Evolutionary conservation across 176 grass and related monocot genomes (phyloP).

Genomic region (Miscanthus lutarioriparius): DNA sequence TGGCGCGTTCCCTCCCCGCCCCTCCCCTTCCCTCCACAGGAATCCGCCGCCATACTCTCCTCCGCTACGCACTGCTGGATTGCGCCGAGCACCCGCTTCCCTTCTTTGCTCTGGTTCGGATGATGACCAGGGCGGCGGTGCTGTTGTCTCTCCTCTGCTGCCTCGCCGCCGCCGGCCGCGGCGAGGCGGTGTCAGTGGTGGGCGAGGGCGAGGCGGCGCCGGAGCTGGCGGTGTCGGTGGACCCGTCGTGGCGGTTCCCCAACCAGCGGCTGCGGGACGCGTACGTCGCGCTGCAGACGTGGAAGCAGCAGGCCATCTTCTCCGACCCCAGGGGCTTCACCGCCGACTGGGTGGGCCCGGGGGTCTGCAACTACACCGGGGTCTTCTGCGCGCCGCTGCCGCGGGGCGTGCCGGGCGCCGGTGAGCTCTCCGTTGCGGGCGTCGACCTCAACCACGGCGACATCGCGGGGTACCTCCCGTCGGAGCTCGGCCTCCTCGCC

Average conservation of each 20-base stretch:
- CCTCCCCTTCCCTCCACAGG: not conserved
- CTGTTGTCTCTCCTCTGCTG: not conserved
- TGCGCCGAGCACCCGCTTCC: not conserved
- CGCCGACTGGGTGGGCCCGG: constrained; percentile 57
- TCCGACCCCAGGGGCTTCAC: constrained; percentile 68
- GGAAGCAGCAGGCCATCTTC: constrained; percentile 78
- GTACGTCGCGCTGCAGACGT: constrained; percentile 67
- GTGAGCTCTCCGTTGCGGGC: constrained; percentile 60
- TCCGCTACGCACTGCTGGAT: constrained; percentile 9
- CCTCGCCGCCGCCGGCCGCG: constrained; percentile 46
- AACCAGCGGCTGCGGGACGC: constrained; percentile 54
- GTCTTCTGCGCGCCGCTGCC: constrained; percentile 55
- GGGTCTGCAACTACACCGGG: constrained; percentile 60
- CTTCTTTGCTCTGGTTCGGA: not conserved
- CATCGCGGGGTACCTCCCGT: constrained; percentile 89
- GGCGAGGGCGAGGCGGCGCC: constrained; percentile 1
- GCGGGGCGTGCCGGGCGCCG: not conserved
- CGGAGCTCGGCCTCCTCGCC: constrained; percentile 73
- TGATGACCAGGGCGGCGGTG: constrained; percentile 20
- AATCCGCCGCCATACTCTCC: constrained; percentile 28
- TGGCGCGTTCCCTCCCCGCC: too few species aligned
- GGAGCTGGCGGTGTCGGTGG: constrained; percentile 42
- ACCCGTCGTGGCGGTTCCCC: constrained; percentile 64
- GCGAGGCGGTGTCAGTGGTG: not conserved
- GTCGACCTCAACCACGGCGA: constrained; percentile 98